These are phyloP conservation scores for Aspergillus quadrilineatus DNA, from an alignment of 2,329 filamentous ascomycete genomes.

Conservation along the genomic window DNA sequence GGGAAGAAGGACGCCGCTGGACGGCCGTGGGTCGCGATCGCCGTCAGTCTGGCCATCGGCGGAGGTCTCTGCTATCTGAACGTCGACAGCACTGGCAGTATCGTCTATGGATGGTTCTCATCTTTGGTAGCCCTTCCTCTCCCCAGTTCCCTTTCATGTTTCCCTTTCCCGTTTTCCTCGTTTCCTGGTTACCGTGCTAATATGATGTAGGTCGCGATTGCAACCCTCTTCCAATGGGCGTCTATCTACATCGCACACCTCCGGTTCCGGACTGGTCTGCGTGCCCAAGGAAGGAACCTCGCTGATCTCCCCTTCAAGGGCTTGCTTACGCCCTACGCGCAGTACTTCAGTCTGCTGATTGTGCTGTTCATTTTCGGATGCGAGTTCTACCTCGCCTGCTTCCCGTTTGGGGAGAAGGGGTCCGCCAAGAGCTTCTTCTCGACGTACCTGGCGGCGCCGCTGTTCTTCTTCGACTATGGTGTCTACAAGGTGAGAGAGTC, in stretches of 20 bases:
- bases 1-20: conserved; percentile 26
- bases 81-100: conserved; percentile 24
- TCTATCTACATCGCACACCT: conserved; percentile 29
- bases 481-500: conserved; percentile 22
- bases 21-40: conserved; percentile 31
- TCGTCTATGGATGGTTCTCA: conserved; percentile 38
- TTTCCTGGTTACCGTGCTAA: neutral
- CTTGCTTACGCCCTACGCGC: conserved; percentile 26
- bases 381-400: conserved; percentile 35
- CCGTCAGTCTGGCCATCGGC: conserved; percentile 29
- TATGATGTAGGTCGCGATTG: conserved; percentile 26
- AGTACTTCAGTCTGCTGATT: conserved; percentile 26
- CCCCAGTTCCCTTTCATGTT: too few species aligned
- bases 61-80: conserved; percentile 38
- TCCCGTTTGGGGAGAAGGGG: conserved; percentile 31
- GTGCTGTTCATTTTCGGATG: conserved; percentile 31
- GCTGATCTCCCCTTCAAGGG: conserved; percentile 26
- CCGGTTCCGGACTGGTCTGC: conserved; percentile 29
- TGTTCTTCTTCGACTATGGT: conserved; percentile 33
- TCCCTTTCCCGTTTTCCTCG: too few species aligned
- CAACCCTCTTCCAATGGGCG: conserved; percentile 32
- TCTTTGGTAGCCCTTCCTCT: conserved; percentile 20
- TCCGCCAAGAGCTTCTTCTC: conserved; percentile 34
- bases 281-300: conserved; percentile 28
- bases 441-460: conserved; percentile 32